A percentile compares a stretch with the other conserved stretches of the same genome.
Conservation (phyloP, 371 early-diverging fungal genomes). For the Smittium mucronatum region DNA sequence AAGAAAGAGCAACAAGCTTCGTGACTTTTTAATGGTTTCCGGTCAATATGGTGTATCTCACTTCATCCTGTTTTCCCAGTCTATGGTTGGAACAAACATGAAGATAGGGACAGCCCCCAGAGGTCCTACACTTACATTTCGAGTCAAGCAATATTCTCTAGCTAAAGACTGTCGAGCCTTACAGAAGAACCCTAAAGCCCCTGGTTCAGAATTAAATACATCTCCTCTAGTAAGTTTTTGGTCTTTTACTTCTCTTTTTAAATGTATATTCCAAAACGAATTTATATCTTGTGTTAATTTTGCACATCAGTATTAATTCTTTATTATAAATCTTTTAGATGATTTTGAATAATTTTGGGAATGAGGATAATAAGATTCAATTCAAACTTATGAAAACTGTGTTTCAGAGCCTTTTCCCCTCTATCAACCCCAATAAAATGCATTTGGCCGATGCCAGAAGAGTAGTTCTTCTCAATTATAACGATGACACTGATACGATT, state of each 20-base stretch:
- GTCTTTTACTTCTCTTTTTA: neutral
- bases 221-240: constrained; percentile 45
- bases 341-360: constrained; percentile 8
- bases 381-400: constrained; percentile 83
- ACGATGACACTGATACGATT: constrained; percentile 63
- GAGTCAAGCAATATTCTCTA: constrained; percentile 67
- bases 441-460: constrained; percentile 75
- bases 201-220: constrained; percentile 57
- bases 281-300: neutral
- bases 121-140: constrained; percentile 91
- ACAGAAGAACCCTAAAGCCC: constrained; percentile 68
- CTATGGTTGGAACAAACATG: constrained; percentile 68
- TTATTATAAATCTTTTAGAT: too few species aligned
- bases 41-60: constrained; percentile 79
- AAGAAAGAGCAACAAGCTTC: constrained; percentile 77
- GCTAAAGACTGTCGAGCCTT: constrained; percentile 66
- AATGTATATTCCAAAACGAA: neutral
- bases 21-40: constrained; percentile 84
- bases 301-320: neutral
- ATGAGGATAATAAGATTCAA: constrained; percentile 48
- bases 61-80: constrained; percentile 73
- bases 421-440: constrained; percentile 89
- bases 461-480: constrained; percentile 82
- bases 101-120: constrained; percentile 76
- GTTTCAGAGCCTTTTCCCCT: constrained; percentile 92